phyloP scores from a whole-genome alignment of 208 protist genomes.

The Leishmania tarentolae region DNA sequence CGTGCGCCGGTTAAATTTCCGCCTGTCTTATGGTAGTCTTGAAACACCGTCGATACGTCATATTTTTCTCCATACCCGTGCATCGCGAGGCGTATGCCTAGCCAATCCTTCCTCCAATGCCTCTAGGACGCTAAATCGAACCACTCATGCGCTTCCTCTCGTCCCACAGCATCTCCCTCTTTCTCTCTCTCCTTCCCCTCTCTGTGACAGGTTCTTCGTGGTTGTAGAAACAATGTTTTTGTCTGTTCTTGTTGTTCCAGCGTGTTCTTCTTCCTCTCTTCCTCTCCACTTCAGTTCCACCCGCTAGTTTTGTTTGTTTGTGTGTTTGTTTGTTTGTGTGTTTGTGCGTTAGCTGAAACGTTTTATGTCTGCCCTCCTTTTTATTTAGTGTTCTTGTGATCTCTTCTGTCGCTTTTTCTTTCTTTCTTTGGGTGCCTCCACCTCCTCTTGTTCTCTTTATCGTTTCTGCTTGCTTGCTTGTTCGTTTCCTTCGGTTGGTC shows the following conservation, averaged over 20 bases:
- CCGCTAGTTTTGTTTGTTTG: background rate
- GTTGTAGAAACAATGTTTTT: background rate
- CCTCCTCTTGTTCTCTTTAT: background rate
- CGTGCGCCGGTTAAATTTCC: background rate
- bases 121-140: background rate
- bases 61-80: background rate
- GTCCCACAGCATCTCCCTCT: background rate
- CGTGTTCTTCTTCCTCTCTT: background rate
- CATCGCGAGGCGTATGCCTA: background rate
- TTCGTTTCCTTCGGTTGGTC: background rate
- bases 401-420: conserved; percentile 9
- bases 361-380: too few species aligned
- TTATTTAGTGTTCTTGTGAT: background rate
- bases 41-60: background rate
- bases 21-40: background rate
- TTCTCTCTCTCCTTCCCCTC: background rate
- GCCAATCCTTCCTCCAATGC: background rate
- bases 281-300: background rate
- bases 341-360: background rate
- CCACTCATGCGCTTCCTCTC: background rate
- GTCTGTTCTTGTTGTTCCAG: background rate
- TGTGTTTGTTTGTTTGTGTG: background rate
- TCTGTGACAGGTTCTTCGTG: background rate
- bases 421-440: conserved; percentile 19
- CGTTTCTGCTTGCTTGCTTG: background rate